These are phyloP conservation scores for Euptelea pleiosperma DNA, from an alignment of 164 flowering plant genomes.

Conservation along the genomic window DNA sequence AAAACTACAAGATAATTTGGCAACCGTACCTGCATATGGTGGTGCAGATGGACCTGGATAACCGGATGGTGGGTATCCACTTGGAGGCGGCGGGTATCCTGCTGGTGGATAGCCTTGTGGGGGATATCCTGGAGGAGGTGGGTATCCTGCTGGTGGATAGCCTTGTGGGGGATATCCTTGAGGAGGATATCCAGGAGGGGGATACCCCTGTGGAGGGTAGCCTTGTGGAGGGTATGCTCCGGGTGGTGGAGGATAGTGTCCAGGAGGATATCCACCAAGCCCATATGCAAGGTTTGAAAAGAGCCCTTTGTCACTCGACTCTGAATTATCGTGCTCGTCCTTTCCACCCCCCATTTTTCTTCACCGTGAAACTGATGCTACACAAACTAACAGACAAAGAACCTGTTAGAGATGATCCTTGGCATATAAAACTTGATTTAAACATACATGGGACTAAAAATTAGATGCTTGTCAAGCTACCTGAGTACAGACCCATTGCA, in stretches of 20 bases:
- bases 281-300: slow-evolving; percentile 39
- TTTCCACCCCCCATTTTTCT: slow-evolving; percentile 53
- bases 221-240: too few relatives aligned
- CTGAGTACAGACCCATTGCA: too few relatives aligned
- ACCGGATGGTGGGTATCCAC: slow-evolving; percentile 8
- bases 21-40: slow-evolving; percentile 6
- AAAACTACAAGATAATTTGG: neutral
- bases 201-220: too few relatives aligned
- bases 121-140: slow-evolving; percentile 6
- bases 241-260: slow-evolving; percentile 16
- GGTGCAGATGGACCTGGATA: slow-evolving; percentile 12
- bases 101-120: slow-evolving; percentile 12
- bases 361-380: neutral
- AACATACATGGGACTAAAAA: too few relatives aligned
- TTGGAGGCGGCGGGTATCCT: slow-evolving; percentile 5
- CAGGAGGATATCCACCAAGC: slow-evolving; percentile 23
- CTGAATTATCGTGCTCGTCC: slow-evolving; percentile 31
- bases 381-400: neutral
- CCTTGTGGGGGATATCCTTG: slow-evolving; percentile 15
- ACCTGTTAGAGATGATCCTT: too few relatives aligned
- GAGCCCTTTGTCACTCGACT: slow-evolving; percentile 39
- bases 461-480: too few relatives aligned
- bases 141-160: slow-evolving; percentile 12
- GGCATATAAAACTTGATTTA: too few relatives aligned
- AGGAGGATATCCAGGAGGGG: slow-evolving; percentile 9